These are phyloP conservation scores for Daldinia caldariorum DNA, from an alignment of 495 filamentous ascomycete species.

Conservation along the genomic window DNA sequence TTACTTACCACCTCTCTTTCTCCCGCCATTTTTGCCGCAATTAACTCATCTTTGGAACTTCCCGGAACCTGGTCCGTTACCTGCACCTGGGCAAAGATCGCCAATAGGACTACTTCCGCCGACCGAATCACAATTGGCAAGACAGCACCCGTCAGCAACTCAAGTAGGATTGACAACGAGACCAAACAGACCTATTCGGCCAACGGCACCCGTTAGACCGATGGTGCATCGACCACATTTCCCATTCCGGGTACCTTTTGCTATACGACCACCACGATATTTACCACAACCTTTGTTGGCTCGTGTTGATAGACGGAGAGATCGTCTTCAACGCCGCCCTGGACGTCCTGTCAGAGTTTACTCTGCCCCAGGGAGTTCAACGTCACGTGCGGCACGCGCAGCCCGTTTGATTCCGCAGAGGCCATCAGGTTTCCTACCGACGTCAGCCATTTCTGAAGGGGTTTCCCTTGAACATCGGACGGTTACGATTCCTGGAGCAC, in stretches of 20 bases:
- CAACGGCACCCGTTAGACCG: background rate
- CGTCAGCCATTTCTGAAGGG: background rate
- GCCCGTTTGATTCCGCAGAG: background rate
- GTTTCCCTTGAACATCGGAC: background rate
- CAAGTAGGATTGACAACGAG: background rate
- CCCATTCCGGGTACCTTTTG: background rate
- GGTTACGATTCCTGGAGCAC: background rate
- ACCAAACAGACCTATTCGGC: background rate
- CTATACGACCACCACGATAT: background rate
- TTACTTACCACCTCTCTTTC: background rate
- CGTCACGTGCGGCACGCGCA: background rate
- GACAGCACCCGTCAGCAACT: background rate
- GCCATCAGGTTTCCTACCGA: background rate
- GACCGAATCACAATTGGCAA: background rate
- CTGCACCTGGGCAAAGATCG: too few species aligned
- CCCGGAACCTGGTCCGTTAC: background rate
- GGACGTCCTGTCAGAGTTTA: background rate
- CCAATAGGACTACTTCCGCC: background rate
- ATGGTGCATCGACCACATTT: background rate
- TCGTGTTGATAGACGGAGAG: background rate
- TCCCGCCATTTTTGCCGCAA: background rate
- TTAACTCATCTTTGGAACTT: background rate
- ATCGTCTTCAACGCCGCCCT: background rate
- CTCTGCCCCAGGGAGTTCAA: background rate
- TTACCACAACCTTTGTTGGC: background rate